Conservation (phyloP, 768 basidiomycete genomes). For the Lepiota brunneoincarnata region DNA sequence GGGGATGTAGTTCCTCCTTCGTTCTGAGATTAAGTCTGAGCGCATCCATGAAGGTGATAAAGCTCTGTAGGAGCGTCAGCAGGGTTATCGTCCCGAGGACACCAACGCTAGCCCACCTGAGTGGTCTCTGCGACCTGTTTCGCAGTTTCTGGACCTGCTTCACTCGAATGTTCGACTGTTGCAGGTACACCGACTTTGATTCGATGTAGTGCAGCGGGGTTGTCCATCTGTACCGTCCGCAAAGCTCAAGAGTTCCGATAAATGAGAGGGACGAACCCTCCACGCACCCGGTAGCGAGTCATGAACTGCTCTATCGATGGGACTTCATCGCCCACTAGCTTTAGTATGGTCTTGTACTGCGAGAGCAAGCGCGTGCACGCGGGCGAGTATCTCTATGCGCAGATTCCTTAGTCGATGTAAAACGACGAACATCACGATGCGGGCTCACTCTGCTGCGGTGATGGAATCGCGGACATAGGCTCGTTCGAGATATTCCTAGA, state of each 20-base stretch:
- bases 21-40: conserved; percentile 90
- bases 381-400: conserved; percentile 82
- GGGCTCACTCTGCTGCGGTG: conserved; percentile 90
- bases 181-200: conserved; percentile 93
- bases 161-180: conserved; percentile 92
- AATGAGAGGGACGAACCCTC: neutral
- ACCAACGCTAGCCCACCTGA: conserved; percentile 50
- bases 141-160: conserved; percentile 87
- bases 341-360: conserved; percentile 97
- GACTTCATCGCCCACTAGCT: conserved; percentile 89
- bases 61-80: conserved; percentile 63
- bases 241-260: neutral
- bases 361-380: conserved; percentile 92
- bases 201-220: conserved; percentile 85
- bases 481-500: conserved; percentile 91
- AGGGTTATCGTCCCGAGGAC: neutral
- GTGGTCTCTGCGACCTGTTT: conserved; percentile 99
- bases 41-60: conserved; percentile 99
- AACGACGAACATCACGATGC: conserved; percentile 39
- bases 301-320: conserved; percentile 88
- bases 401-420: conserved; percentile 24
- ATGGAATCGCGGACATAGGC: conserved; percentile 95
- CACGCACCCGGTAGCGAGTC: conserved; percentile 74
- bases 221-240: conserved; percentile 24
- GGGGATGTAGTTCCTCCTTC: conserved; percentile 94